Evolutionary conservation across 2,329 filamentous ascomycete genomes (phyloP).

Genomic region (Polychaeton citri): DNA sequence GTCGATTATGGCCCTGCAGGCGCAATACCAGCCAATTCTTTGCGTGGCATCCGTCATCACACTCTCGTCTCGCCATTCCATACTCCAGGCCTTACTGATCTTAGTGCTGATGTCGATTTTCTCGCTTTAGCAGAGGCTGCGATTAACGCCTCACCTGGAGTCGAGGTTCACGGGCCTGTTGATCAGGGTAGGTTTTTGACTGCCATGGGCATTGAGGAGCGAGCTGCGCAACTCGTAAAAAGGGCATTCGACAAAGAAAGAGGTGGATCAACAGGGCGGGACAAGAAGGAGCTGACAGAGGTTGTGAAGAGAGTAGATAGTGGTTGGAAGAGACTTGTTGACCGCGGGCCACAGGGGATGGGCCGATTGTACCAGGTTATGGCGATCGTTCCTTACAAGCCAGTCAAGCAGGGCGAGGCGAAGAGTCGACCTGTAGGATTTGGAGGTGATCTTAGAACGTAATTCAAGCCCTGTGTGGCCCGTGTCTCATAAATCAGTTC

Average conservation of each 20-base stretch:
- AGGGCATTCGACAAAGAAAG: slow-evolving; percentile 22
- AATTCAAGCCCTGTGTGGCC: too few relatives aligned
- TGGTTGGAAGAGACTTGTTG: slow-evolving; percentile 73
- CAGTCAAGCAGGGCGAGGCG: slow-evolving; percentile 48
- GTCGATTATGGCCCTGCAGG: slow-evolving; percentile 80
- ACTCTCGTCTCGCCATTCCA: slow-evolving; percentile 64
- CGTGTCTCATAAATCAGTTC: too few relatives aligned
- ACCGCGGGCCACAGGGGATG: slow-evolving; percentile 73
- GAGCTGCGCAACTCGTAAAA: slow-evolving; percentile 54
- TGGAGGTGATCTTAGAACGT: slow-evolving; percentile 49
- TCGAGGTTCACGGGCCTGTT: slow-evolving; percentile 88
- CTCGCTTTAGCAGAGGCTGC: slow-evolving; percentile 72
- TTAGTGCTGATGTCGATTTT: slow-evolving; percentile 92
- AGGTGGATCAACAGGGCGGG: slow-evolving; percentile 20
- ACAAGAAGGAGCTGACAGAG: slow-evolving; percentile 29
- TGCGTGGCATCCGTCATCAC: slow-evolving; percentile 78
- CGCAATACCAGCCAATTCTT: slow-evolving; percentile 72
- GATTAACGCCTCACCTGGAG: slow-evolving; percentile 56
- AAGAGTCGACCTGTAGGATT: slow-evolving; percentile 76
- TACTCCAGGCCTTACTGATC: slow-evolving; percentile 68
- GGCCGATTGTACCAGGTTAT: slow-evolving; percentile 88
- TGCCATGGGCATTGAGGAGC: slow-evolving; percentile 69
- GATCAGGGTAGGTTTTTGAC: slow-evolving; percentile 70
- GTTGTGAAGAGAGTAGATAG: slow-evolving; percentile 51
- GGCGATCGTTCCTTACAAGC: slow-evolving; percentile 59